phyloP scores from a whole-genome alignment of 129 eudicot species.

The Tagetes erecta region DNA sequence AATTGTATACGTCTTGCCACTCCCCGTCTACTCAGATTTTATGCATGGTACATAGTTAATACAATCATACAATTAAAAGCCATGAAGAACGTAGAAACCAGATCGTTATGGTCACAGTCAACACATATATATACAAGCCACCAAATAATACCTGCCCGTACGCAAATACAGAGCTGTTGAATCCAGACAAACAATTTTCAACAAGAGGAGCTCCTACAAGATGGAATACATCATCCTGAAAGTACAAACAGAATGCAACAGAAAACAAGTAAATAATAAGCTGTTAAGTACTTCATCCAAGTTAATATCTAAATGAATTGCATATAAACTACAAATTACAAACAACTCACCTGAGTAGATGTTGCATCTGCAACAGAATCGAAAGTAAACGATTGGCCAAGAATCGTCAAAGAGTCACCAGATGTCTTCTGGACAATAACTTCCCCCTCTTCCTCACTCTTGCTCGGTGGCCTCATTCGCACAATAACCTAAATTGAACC shows the following conservation, averaged over 20 bases:
- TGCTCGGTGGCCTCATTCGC: constrained; percentile 23
- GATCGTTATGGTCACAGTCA: not conserved
- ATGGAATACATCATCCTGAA: constrained; percentile 80
- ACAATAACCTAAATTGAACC: no score
- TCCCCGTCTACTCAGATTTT: constrained; percentile 84
- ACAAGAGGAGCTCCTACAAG: constrained; percentile 94
- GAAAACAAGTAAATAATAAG: not conserved
- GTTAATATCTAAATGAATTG: not conserved
- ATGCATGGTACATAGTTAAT: constrained; percentile 17
- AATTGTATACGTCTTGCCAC: constrained; percentile 93
- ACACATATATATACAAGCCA: not conserved
- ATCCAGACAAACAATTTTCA: constrained; percentile 95
- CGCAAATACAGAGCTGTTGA: constrained; percentile 96
- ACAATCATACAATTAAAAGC: not conserved
- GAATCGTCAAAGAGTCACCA: constrained; percentile 66
- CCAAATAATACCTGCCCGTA: constrained; percentile 78
- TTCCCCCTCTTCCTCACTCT: constrained; percentile 55
- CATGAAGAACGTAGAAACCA: not conserved
- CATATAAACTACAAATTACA: not conserved
- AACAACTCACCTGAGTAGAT: constrained; percentile 68
- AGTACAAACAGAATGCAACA: not conserved
- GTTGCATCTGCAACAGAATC: constrained; percentile 75
- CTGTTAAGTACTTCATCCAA: not conserved
- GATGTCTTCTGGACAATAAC: constrained; percentile 60
- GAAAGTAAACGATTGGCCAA: constrained; percentile 72